Conservation (phyloP, 495 filamentous ascomycete genomes). For the Viridothelium virens region DNA sequence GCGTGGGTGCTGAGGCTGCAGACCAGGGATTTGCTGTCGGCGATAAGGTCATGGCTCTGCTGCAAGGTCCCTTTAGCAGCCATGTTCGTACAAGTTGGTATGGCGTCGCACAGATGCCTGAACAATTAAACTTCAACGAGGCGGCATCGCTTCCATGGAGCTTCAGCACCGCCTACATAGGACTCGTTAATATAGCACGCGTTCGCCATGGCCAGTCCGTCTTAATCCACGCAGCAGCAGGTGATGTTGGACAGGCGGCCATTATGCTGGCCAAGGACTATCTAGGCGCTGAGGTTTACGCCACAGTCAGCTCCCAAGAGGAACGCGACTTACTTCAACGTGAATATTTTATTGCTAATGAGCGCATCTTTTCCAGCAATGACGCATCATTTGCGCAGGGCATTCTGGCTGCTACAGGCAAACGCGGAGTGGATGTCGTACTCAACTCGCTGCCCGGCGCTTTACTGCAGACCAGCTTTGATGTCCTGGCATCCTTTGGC, state of each 20-base stretch:
- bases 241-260: constrained; percentile 43
- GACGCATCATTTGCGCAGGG: constrained; percentile 12
- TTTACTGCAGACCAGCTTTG: constrained; percentile 17
- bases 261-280: constrained; percentile 40
- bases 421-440: constrained; percentile 23
- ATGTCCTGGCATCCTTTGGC: constrained; percentile 33
- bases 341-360: constrained; percentile 35
- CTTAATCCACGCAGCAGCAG: constrained; percentile 46
- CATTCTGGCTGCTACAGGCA: constrained; percentile 12
- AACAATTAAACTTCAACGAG: constrained; percentile 28
- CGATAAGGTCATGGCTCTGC: neutral
- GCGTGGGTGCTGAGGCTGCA: neutral
- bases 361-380: constrained; percentile 35
- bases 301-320: constrained; percentile 40
- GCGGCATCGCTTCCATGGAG: constrained; percentile 41
- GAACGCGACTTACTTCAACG: constrained; percentile 37
- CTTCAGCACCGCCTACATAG: constrained; percentile 37
- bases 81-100: neutral
- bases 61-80: neutral
- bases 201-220: constrained; percentile 35
- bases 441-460: constrained; percentile 21
- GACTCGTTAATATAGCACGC: constrained; percentile 33
- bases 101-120: neutral
- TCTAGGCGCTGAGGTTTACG: constrained; percentile 37
- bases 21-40: neutral